Evolutionary conservation across 2,329 filamentous ascomycete genomes (phyloP).

Genomic region (Fonsecaea nubica): DNA sequence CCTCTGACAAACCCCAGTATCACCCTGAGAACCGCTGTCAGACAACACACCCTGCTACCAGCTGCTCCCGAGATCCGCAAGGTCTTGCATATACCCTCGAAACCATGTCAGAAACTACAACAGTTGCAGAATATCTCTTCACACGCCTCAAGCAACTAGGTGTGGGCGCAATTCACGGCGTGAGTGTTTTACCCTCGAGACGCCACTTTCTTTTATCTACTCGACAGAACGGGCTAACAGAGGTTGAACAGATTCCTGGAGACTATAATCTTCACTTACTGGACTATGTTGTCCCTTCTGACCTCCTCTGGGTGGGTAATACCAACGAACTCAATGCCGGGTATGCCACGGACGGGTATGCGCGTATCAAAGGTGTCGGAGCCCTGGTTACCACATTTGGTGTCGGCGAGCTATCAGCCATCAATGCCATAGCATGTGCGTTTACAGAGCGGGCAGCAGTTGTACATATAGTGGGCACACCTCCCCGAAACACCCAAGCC

Average conservation of each 20-base stretch:
- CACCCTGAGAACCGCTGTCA: neutral
- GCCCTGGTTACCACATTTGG: slow-evolving; percentile 63
- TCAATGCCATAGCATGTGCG: slow-evolving; percentile 48
- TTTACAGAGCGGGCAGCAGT: slow-evolving; percentile 66
- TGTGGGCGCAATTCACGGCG: slow-evolving; percentile 56
- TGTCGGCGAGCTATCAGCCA: slow-evolving; percentile 57
- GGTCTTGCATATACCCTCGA: neutral
- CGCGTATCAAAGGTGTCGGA: slow-evolving; percentile 59
- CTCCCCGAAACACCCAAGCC: slow-evolving; percentile 22
- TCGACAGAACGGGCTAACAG: neutral
- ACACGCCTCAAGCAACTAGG: slow-evolving; percentile 56
- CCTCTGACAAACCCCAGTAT: no score
- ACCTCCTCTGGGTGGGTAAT: slow-evolving; percentile 65
- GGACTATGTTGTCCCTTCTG: slow-evolving; percentile 64
- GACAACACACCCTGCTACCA: neutral
- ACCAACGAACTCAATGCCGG: slow-evolving; percentile 68
- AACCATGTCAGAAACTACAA: neutral
- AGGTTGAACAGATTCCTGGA: slow-evolving; percentile 46
- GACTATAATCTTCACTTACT: slow-evolving; percentile 54
- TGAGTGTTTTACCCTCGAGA: slow-evolving; percentile 36
- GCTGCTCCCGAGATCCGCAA: neutral
- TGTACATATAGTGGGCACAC: slow-evolving; percentile 65
- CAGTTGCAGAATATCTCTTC: slow-evolving; percentile 54
- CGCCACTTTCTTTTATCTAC: neutral
- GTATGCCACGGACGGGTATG: slow-evolving; percentile 81